Conservation (phyloP, 768 basidiomycete genomes). For the Guyanaporus albipodus region DNA sequence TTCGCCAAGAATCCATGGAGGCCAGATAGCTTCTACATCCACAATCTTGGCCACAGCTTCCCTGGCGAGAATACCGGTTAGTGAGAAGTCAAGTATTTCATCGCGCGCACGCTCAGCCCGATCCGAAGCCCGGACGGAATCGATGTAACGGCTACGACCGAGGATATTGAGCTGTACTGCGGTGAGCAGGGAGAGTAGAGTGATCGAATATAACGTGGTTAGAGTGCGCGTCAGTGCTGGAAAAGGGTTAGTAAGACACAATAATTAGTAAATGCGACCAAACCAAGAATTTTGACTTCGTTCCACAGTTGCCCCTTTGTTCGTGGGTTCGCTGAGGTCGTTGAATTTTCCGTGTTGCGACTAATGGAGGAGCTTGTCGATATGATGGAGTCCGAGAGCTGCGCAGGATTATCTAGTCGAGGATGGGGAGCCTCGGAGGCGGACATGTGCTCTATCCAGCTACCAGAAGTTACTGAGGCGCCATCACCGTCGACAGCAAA, state of each 20-base stretch:
- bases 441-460: conserved; percentile 45
- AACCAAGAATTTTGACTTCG: conserved; percentile 76
- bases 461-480: conserved; percentile 32
- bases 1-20: conserved; percentile 20
- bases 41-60: conserved; percentile 25
- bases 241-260: conserved; percentile 2
- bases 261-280: conserved; percentile 40
- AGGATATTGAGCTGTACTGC: conserved; percentile 83
- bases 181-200: conserved; percentile 83
- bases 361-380: conserved; percentile 37
- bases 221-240: conserved; percentile 84
- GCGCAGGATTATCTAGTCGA: conserved; percentile 10
- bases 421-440: conserved; percentile 5
- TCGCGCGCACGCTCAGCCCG: conserved; percentile 51
- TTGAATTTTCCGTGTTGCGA: conserved; percentile 6
- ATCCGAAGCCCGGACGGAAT: conserved; percentile 58
- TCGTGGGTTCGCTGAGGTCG: conserved; percentile 29
- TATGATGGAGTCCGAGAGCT: conserved; percentile 41
- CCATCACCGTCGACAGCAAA: conserved; percentile 39
- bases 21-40: conserved; percentile 25
- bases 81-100: conserved; percentile 32
- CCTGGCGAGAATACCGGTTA: conserved; percentile 22
- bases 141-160: conserved; percentile 76
- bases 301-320: conserved; percentile 88
- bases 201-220: conserved; percentile 81